Base-by-base conservation (phyloP, 140 eudicot species). In the Senecio squalidus region DNA sequence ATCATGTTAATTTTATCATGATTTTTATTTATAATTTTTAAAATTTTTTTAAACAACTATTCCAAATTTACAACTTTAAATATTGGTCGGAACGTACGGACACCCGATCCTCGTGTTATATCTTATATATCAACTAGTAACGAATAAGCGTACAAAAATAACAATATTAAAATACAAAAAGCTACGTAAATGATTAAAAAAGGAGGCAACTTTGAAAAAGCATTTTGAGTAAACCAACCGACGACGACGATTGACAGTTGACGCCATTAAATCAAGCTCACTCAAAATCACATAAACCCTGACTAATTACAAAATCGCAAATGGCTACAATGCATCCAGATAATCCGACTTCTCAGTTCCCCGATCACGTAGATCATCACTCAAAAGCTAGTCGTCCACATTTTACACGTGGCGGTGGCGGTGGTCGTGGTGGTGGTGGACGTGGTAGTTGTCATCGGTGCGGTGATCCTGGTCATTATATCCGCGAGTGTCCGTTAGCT, bases 201-300 rank as follows among this genome's bases (percentile, higher is more conserved):
- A 67, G 73, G 73, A 67, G 73, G 73, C 73, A 67, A 67, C 66
- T 67, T 67, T 67, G 66, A 67, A 67, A 64, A 67, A 46, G 66
- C 41, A 21, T 10, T 11, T 7, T 21, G 30, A 52, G 27, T 38
- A 65, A 65, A 53, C 39, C 71, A 1, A 31, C 21, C 23, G 38
- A 39, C 69, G 69, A 29, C 63, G 72, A 41, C 64, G 27, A 6
- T 55, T 8, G 27, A 60, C 40, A 15, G 51, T 60, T 22, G 66
- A 59, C 52, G 52, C 62, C 49, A 31, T 31, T 17, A 45, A 24
- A n/a, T 9, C 13, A 67, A 56, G 11, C 41, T 67, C 66, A 57
- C 66, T 67, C 50, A 23, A 11, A 45, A 43, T 10, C 29, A 31
- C 34, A 66, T 33, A 17, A 66, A 54, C 72, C 73, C n/a, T n/a